Percentiles rank a stretch among this genome's conserved stretches.
These are phyloP conservation scores for Paragyromitra xinjiangensis DNA, from an alignment of 495 filamentous ascomycete species.

Conservation along the genomic window DNA sequence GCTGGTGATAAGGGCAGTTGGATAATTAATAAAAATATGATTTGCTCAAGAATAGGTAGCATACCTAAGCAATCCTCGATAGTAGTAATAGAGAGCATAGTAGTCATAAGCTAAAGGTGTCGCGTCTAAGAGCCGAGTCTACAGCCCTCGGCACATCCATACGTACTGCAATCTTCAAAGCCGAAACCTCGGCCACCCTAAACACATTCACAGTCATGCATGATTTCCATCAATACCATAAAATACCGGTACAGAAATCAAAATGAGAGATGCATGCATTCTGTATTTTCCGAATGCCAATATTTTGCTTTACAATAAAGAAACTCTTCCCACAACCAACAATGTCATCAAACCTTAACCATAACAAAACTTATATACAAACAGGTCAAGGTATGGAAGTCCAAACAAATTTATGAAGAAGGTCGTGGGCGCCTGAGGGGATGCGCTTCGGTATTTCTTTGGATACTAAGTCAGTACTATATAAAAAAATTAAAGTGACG, in stretches of 20 bases:
- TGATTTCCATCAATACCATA: neutral
- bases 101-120: neutral
- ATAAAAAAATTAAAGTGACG: neutral
- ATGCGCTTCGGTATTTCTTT: conserved; percentile 78
- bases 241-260: neutral
- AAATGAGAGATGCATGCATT: neutral
- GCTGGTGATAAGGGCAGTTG: conserved; percentile 76
- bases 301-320: neutral
- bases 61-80: too few relatives aligned
- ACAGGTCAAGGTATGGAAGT: conserved; percentile 8
- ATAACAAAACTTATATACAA: conserved; percentile 34
- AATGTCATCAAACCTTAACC: neutral
- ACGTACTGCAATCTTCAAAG: neutral
- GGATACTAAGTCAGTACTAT: conserved; percentile 57
- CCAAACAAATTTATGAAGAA: conserved; percentile 20
- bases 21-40: conserved; percentile 35
- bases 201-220: neutral
- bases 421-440: conserved; percentile 67
- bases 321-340: neutral
- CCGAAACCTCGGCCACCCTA: neutral
- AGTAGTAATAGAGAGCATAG: neutral
- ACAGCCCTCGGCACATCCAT: neutral
- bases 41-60: neutral
- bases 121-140: neutral
- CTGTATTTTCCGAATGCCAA: neutral